phyloP scores from a whole-genome alignment of 148 eudicot genomes.

The Rhododendron mucronatum region DNA sequence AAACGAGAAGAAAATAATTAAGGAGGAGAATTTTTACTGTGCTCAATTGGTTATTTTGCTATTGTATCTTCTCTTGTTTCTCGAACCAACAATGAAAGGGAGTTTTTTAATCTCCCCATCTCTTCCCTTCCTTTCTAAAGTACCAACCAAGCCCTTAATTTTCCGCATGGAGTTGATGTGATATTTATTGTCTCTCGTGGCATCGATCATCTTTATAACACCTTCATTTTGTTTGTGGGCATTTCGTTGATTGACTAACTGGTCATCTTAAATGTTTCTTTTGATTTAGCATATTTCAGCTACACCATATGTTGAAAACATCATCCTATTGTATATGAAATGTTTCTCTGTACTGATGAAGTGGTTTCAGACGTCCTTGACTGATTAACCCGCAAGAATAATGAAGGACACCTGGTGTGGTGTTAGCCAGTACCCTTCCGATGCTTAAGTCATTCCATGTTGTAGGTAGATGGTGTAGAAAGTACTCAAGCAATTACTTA shows the following conservation, averaged over 20 bases:
- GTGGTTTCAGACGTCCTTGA: too few relatives aligned
- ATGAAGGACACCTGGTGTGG: too few relatives aligned
- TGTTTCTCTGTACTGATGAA: background rate
- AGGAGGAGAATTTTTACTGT: background rate
- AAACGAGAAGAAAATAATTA: background rate
- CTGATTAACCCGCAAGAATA: too few relatives aligned
- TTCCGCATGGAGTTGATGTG: background rate
- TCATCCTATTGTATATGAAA: background rate
- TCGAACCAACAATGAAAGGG: background rate
- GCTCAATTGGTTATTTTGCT: background rate
- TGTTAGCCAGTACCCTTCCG: too few relatives aligned
- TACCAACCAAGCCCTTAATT: background rate
- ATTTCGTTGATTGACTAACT: background rate
- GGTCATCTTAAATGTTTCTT: background rate
- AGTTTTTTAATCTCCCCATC: background rate
- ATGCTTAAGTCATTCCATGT: too few relatives aligned
- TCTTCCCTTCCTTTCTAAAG: background rate
- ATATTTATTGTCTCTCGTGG: background rate
- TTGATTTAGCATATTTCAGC: background rate
- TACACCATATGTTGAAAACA: background rate
- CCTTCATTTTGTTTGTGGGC: background rate
- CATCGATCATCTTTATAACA: background rate
- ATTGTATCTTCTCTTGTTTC: background rate
- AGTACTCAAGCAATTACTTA: background rate
- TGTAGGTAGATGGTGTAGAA: background rate